Base-by-base conservation (phyloP, 164 flowering plant species). In the Berberis vulgaris region DNA sequence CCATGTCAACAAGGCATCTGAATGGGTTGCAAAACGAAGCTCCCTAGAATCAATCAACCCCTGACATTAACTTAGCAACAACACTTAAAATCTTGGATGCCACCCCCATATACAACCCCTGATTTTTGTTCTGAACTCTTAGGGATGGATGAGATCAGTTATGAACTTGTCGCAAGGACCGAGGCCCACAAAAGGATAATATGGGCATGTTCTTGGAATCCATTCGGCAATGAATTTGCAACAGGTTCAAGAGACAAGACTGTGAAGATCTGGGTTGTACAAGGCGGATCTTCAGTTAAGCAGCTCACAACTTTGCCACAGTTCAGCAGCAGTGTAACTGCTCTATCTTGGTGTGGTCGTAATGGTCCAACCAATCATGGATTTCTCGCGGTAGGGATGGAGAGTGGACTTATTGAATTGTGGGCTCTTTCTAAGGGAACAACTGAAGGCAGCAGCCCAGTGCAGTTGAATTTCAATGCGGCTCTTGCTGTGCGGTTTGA, bases 131-230 rank as follows among this genome's bases (percentile, higher is more conserved):
- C 40, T 73, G 78, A 59, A 59, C 26, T 41, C 57, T 4, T 46
- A 76, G 82, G 76, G 56, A 53, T 38, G 49, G 78, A 79, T 60
- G 87, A 83, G 65, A 62, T 82, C 47, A 75, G 67, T 66, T 74
- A 77, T 73, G 61, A 86, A 67, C 89, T 93, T 60, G 44, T 90
- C 57, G 80, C 77, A 7, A 81, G 81, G 79, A 88, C 84, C 54
- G 96, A 90, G 72, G 97, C 91, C 42, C 99, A 94, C 77, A 89
- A 89, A 69, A 81, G 99, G 78, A 94, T 94, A 49, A 86, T 94
- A 76, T 94, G 99, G 99, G 74, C 93, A 44, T 94, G 99, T 70
- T 85, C 96, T 26, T 94, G 99, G 99, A 91, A 87, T 59, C 99
- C 97, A 59, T 77, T 72, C 63, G 84, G 86, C 49, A 87, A 89